Conservation (phyloP, 805 yeast species). For the Candida palmyrensis region DNA sequence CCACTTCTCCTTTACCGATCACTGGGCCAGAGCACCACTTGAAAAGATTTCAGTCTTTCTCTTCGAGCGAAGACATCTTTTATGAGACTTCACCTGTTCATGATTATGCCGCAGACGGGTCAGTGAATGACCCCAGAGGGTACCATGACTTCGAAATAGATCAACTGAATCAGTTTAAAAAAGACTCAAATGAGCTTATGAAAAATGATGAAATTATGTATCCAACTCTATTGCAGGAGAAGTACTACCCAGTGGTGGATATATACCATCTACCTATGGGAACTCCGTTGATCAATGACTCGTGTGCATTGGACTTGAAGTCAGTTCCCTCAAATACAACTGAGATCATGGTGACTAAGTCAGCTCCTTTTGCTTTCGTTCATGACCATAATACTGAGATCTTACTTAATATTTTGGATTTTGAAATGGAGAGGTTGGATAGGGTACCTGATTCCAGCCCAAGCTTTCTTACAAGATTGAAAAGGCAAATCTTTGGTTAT, state of each 20-base stretch:
- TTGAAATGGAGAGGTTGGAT: slow-evolving; percentile 11
- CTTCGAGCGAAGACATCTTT: slow-evolving; percentile 7
- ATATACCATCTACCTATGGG: slow-evolving; percentile 10
- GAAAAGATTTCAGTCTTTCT: no score
- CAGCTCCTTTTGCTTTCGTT: slow-evolving; percentile 13
- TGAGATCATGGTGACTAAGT: slow-evolving; percentile 4
- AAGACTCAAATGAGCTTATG: slow-evolving; percentile 3
- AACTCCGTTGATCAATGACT: slow-evolving; percentile 8
- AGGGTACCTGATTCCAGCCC: no score
- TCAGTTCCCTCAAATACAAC: slow-evolving; percentile 5
- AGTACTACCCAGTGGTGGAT: slow-evolving; percentile 7
- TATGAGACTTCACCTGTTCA: slow-evolving; percentile 16
- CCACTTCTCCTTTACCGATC: neutral
- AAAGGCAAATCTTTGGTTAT: slow-evolving; percentile 1
- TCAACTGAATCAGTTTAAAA: slow-evolving; percentile 1
- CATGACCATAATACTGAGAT: slow-evolving; percentile 10
- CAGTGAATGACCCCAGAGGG: slow-evolving; percentile 1
- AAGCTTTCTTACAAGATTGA: neutral
- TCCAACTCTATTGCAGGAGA: slow-evolving; percentile 8
- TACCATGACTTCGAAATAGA: slow-evolving; percentile 5
- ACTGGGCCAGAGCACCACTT: no score
- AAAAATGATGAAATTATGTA: slow-evolving; percentile 5
- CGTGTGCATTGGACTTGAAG: slow-evolving; percentile 6
- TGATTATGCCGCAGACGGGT: no score
- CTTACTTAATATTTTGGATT: slow-evolving; percentile 11